Conservation (phyloP, 2,329 filamentous ascomycete species). For the Teratosphaeria viscida region DNA sequence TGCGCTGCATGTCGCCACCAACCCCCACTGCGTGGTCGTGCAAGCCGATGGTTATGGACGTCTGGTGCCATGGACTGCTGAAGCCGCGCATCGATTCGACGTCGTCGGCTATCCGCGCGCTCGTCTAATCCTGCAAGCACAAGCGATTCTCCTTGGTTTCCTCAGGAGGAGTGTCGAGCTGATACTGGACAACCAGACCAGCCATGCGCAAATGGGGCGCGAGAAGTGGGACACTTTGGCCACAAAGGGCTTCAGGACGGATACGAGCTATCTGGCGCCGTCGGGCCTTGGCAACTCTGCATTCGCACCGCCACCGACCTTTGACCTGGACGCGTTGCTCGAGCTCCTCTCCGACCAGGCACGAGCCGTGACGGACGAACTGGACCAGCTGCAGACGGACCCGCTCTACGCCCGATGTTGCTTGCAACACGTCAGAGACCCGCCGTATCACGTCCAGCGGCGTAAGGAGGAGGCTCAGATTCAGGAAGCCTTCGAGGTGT, state of each 20-base stretch:
- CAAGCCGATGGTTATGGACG: neutral
- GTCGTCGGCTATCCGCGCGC: constrained; percentile 16
- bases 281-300: neutral
- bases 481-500: neutral
- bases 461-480: neutral
- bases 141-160: constrained; percentile 9
- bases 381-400: constrained; percentile 18
- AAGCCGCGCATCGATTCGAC: constrained; percentile 9
- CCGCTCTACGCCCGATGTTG: constrained; percentile 1
- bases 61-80: constrained; percentile 7
- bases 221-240: neutral
- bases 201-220: neutral
- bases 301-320: constrained; percentile 9
- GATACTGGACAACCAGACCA: constrained; percentile 1
- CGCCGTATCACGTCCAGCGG: neutral
- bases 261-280: neutral
- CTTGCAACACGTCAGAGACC: neutral
- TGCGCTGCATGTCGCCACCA: neutral
- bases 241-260: neutral
- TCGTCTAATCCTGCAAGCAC: constrained; percentile 13
- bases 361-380: constrained; percentile 13
- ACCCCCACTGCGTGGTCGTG: constrained; percentile 6
- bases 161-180: constrained; percentile 6
- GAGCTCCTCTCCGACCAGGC: constrained; percentile 6
- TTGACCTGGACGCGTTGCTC: constrained; percentile 10